Evolutionary conservation across 495 filamentous ascomycete species (phyloP), one percentile per base, ranked within the genome.

Genomic region (Friedmanniomyces simplex): DNA sequence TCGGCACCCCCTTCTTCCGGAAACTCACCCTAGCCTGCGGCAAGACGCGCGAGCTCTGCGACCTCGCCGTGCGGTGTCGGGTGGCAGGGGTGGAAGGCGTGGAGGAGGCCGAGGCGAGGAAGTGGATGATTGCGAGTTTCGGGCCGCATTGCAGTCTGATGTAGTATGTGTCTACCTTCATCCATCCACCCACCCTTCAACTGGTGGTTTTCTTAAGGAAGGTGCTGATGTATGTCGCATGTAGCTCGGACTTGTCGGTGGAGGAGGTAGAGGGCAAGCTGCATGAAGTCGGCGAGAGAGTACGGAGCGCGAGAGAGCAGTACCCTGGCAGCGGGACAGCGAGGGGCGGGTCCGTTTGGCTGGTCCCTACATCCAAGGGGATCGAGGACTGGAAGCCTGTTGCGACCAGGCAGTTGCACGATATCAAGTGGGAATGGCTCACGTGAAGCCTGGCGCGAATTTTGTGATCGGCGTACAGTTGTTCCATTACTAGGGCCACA

Each of bases 141-240:
- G 21, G 14, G 32, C 68, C 69, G 52, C 69, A 72, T 61, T 47
- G 60, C 30, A 69, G 66, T 57, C 54, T 72, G 47, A 52, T 69
- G 48, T 72, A 72, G 69, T 71, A 55, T 52, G 68, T 69, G 10
- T 32, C 28, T 32, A 32, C 28, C 10, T 21, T 10, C 34, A 16
- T 13, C 21, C 21, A 5, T 41, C 22, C 50, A 34, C 41, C 25
- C 14, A 10, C 18, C 14, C 41, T 18, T 48, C 11, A 7, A 26
- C 8, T 25, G 16, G 30, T 7, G 21, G 34, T 22, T 43, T 37
- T 13, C 1, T 20, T 22, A 41, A 10, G 3, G 28, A 10, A 10
- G 10, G 28, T 16, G 49, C 58, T 61, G 58, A 52, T 25, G 14
- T 20, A 10, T 10, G 28, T n/a, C n/a, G 13, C 2, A 2, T 12